phyloP scores from a whole-genome alignment of 768 basidiomycete genomes.

The Russula earlei region DNA sequence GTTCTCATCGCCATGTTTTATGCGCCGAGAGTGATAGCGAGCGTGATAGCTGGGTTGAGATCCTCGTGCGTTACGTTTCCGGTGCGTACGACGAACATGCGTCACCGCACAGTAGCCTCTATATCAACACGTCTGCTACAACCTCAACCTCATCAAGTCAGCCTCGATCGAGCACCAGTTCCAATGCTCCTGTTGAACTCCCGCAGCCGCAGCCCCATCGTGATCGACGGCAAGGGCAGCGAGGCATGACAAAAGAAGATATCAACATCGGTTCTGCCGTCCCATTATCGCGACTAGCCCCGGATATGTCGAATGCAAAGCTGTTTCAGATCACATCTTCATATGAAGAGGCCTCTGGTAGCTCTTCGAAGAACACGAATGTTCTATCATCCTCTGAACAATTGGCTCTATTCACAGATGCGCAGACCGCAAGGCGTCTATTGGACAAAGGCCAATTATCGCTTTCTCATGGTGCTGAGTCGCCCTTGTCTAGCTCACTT shows the following conservation, averaged over 20 bases:
- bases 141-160: conserved; percentile 28
- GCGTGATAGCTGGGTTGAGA: conserved; percentile 90
- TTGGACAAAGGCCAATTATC: conserved; percentile 42
- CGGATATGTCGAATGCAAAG: conserved; percentile 49
- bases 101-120: conserved; percentile 13
- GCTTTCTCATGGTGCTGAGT: conserved; percentile 37
- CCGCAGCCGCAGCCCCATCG: conserved; percentile 23
- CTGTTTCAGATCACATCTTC: conserved; percentile 41
- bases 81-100: conserved; percentile 61
- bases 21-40: conserved; percentile 95
- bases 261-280: conserved; percentile 43
- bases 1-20: conserved; percentile 76
- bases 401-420: conserved; percentile 27
- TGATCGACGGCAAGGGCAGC: conserved; percentile 21
- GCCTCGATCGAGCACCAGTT: conserved; percentile 51
- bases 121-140: conserved; percentile 18
- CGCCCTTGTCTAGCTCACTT: conserved; percentile 54
- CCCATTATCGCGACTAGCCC: conserved; percentile 47
- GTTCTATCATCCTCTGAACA: conserved; percentile 39
- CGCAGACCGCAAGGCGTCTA: conserved; percentile 33
- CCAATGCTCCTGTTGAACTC: conserved; percentile 34
- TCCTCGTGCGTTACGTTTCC: conserved; percentile 80
- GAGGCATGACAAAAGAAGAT: conserved; percentile 49
- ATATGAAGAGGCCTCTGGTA: conserved; percentile 22
- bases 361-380: conserved; percentile 36